Base-by-base conservation (phyloP, 768 basidiomycete genomes). In the Stropharia rugosoannulata region DNA sequence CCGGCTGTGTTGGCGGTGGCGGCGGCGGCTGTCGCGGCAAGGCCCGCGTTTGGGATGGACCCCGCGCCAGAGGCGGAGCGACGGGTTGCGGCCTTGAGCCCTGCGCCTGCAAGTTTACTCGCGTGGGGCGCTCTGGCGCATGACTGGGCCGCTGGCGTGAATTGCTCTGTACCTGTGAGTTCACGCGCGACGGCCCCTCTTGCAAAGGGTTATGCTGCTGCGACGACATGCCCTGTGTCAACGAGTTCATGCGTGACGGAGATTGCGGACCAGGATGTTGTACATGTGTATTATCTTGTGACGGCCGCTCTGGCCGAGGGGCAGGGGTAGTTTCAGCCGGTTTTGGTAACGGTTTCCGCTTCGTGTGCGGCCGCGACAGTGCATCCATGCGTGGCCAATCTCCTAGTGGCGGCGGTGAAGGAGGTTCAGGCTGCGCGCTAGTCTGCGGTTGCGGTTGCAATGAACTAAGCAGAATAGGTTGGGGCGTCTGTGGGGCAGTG, bases 341-440 rank as follows among this genome's bases (percentile, higher is more conserved):
- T 55, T 50, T 56, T 41, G 58, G 55, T 44, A 59, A 39, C 22
- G 62, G 57, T 60, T 69, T 69, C 60, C 66, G 66, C 56, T 73
- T 73, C 29, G 60, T 55, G 39, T 65, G 70, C 9, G 73, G 68
- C 43, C 65, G 71, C 15, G 70, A 64, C 19, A 73, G 63, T 12
- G 71, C 68, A 59, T 84, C 75, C 10, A 64, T 61, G 18, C 79
- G 77, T 37, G 83, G 85, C 84, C 85, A 85, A 35, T 80, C 68
- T 15, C 81, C 80, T 0, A 85, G 66, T 3, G 79, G 80, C 25
- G 77, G 70, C 29, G 80, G 76, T 12, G 73, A 70, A 4, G 73
- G 60, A 12, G 73, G 66, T 6, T 32, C 29, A 10, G 29, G 29
- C 6, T 7, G 29, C 9, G 29, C 1, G 9, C 29, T 32, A 32